A percentile compares a stretch with the other conserved stretches of the same genome.
Evolutionary conservation across 2,329 filamentous ascomycete genomes (phyloP).

Genomic region (Scorias spongiosa): DNA sequence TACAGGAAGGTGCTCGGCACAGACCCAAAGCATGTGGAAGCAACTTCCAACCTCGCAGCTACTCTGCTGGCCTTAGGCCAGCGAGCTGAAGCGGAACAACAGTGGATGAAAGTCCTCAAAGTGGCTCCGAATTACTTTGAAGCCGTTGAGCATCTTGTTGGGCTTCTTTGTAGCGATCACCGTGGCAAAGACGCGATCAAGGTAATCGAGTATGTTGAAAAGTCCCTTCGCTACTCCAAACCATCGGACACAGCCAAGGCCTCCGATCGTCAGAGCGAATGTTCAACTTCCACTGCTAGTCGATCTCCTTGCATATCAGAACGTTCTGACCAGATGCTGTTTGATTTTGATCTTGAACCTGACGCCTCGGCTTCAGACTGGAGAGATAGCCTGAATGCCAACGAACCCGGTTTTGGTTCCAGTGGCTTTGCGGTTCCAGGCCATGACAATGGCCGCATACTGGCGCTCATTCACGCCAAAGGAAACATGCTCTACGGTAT

Average conservation of each 20-base stretch:
- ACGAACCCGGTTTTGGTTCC: conserved; percentile 48
- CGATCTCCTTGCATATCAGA: conserved; percentile 39
- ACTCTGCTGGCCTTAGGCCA: conserved; percentile 72
- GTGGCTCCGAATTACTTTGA: conserved; percentile 80
- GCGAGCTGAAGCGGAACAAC: conserved; percentile 66
- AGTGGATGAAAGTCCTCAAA: conserved; percentile 76
- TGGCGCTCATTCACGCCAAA: conserved; percentile 90
- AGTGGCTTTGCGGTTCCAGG: conserved; percentile 77
- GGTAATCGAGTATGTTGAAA: conserved; percentile 75
- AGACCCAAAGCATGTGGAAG: conserved; percentile 65
- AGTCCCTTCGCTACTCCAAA: conserved; percentile 39
- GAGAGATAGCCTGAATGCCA: conserved; percentile 25
- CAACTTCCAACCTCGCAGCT: conserved; percentile 83
- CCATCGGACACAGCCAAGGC: conserved; percentile 30
- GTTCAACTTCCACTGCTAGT: conserved; percentile 38
- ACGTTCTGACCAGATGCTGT: conserved; percentile 39
- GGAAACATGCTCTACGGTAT: conserved; percentile 95
- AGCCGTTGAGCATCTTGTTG: conserved; percentile 85
- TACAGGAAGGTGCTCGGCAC: conserved; percentile 51
- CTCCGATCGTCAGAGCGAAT: conserved; percentile 43
- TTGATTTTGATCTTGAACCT: conserved; percentile 38
- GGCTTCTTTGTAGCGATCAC: conserved; percentile 67
- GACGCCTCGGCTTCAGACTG: conserved; percentile 22
- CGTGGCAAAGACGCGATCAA: conserved; percentile 71
- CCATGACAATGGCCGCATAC: conserved; percentile 77